Conservation (phyloP, 805 yeast species). For the Ogataea angusta region DNA sequence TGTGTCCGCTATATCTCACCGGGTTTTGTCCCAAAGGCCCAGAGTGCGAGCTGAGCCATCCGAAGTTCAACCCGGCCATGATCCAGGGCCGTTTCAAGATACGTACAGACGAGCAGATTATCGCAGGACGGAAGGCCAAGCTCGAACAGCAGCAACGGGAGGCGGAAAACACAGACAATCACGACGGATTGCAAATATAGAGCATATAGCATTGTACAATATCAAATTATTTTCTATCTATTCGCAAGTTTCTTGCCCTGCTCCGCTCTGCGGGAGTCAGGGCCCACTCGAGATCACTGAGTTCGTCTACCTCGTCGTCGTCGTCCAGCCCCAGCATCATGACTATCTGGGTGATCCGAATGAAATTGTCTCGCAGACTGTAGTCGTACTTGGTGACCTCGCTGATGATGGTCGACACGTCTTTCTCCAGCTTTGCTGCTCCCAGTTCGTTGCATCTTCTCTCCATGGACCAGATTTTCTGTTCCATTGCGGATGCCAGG, state of each 20-base stretch:
- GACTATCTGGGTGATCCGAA: slow-evolving; percentile 79
- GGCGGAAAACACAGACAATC: slow-evolving; percentile 12
- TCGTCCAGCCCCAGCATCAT: slow-evolving; percentile 81
- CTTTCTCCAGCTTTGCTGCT: slow-evolving; percentile 77
- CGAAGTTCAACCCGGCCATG: slow-evolving; percentile 54
- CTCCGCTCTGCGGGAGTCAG: slow-evolving; percentile 73
- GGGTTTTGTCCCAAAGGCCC: slow-evolving; percentile 94
- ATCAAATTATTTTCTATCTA: slow-evolving; percentile 33
- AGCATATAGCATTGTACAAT: slow-evolving; percentile 5
- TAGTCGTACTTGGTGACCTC: slow-evolving; percentile 73
- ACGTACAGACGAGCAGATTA: slow-evolving; percentile 39
- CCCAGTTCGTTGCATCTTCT: slow-evolving; percentile 79
- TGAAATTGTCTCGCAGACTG: slow-evolving; percentile 70
- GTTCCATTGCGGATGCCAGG: slow-evolving; percentile 58
- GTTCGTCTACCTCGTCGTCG: slow-evolving; percentile 38
- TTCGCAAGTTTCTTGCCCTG: slow-evolving; percentile 55
- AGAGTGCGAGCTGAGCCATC: slow-evolving; percentile 78
- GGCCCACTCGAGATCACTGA: slow-evolving; percentile 55
- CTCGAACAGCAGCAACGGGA: slow-evolving; percentile 23
- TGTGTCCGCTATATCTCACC: slow-evolving; percentile 77
- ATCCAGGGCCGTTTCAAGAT: slow-evolving; percentile 45
- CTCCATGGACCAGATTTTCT: slow-evolving; percentile 62
- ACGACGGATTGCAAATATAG: slow-evolving; percentile 8
- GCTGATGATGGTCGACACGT: slow-evolving; percentile 68
- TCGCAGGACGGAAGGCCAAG: slow-evolving; percentile 26